A percentile compares a stretch with the other conserved stretches of the same genome.
Evolutionary conservation across 2,329 filamentous ascomycete species (phyloP).

Genomic region (Colletotrichum theobromicola): DNA sequence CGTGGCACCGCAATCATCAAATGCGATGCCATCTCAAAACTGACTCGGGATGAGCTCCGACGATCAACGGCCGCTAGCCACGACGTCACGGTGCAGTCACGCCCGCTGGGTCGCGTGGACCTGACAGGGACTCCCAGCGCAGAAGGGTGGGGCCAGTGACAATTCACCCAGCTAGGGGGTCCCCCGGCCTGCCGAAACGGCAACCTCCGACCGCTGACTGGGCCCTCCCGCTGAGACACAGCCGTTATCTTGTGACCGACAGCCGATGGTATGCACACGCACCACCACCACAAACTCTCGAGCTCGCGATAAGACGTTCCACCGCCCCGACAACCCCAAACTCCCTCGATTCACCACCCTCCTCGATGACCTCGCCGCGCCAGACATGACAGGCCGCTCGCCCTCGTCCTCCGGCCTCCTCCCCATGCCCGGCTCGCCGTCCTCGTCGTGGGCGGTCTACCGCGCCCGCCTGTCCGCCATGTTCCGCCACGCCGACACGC

Average conservation of each 20-base stretch:
- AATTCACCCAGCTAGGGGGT: neutral
- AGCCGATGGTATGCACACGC: too few relatives aligned
- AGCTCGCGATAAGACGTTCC: neutral
- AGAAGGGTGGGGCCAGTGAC: neutral
- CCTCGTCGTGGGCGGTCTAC: conserved; percentile 77
- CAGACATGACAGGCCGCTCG: conserved; percentile 39
- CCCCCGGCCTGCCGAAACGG: neutral
- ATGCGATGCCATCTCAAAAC: neutral
- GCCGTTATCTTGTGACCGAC: conserved; percentile 16
- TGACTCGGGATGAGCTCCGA: neutral
- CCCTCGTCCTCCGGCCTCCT: conserved; percentile 52
- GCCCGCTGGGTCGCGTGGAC: neutral
- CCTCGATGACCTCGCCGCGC: conserved; percentile 2
- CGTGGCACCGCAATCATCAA: neutral
- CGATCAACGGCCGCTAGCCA: neutral
- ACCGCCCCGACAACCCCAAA: neutral
- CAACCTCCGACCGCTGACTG: neutral
- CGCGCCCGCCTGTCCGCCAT: conserved; percentile 66
- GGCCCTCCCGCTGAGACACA: neutral
- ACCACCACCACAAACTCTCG: neutral
- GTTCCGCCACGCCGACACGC: conserved; percentile 71
- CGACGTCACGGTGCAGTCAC: conserved; percentile 12
- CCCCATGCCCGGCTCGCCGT: conserved; percentile 62
- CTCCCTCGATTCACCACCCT: neutral
- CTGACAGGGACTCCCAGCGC: neutral